A percentile compares a stretch with the other conserved stretches of the same genome.
Evolutionary conservation across 345 rosid genomes (phyloP).

Genomic region (Brassica carinata): DNA sequence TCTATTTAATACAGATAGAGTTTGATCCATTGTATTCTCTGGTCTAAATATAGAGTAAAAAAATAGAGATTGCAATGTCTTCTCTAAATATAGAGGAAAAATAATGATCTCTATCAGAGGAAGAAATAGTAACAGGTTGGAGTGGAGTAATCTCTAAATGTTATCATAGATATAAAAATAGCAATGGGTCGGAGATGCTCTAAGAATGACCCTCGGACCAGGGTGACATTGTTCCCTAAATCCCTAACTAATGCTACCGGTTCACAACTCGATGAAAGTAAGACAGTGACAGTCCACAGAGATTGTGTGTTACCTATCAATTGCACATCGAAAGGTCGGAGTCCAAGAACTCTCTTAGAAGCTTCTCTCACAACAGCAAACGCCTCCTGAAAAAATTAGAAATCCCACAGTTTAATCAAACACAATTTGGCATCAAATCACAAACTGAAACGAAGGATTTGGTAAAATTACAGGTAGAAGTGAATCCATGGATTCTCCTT

Average conservation of each 20-base stretch:
- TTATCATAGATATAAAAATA: too few relatives aligned
- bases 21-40: too few relatives aligned
- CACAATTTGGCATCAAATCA: neutral
- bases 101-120: too few relatives aligned
- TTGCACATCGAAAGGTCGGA: conserved; percentile 91
- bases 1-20: too few relatives aligned
- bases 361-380: conserved; percentile 96
- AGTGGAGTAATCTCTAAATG: too few relatives aligned
- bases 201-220: too few relatives aligned
- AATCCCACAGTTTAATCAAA: neutral
- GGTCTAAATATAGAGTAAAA: too few relatives aligned
- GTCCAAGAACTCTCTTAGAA: conserved; percentile 87
- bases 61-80: neutral
- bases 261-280: neutral
- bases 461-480: conserved; percentile 65
- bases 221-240: too few relatives aligned
- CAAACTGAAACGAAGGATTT: neutral
- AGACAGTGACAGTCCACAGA: conserved; percentile 14
- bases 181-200: too few relatives aligned
- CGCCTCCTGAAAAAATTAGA: conserved; percentile 65
- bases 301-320: conserved; percentile 60
- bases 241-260: neutral
- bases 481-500: conserved; percentile 84
- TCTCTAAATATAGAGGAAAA: too few relatives aligned
- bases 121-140: too few relatives aligned